Percentiles rank a stretch among this genome's conserved stretches.
phyloP scores from a whole-genome alignment of 2,329 filamentous ascomycete genomes.

The Cladophialophora chaetospira region DNA sequence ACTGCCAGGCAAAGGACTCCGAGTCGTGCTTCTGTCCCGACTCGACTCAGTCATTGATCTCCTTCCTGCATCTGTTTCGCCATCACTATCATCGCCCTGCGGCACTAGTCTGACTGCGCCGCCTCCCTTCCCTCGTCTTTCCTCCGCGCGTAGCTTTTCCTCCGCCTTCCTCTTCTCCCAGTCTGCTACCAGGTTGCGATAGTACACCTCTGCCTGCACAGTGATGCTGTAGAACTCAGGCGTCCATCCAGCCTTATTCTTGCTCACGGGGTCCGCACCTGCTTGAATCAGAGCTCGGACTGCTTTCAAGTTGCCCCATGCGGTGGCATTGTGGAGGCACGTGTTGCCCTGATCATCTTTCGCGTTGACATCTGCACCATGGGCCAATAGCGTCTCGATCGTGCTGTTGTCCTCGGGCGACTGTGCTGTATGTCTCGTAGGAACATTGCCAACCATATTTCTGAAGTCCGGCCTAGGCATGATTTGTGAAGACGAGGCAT shows the following conservation, averaged over 20 bases:
- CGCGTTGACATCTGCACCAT: constrained; percentile 49
- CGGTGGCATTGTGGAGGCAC: constrained; percentile 81
- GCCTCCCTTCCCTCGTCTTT: constrained; percentile 26
- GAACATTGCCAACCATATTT: constrained; percentile 19
- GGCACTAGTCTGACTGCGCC: constrained; percentile 28
- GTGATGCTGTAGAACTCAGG: constrained; percentile 81
- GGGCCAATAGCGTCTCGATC: constrained; percentile 36
- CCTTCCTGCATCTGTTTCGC: constrained; percentile 11
- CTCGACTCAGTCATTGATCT: constrained; percentile 5
- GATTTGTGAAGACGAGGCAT: constrained; percentile 39
- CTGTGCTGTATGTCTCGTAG: constrained; percentile 28
- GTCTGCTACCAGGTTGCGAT: constrained; percentile 74
- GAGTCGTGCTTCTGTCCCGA: constrained; percentile 13
- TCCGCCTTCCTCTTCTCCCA: constrained; percentile 63
- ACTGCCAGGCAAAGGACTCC: constrained; percentile 1
- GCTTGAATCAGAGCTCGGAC: constrained; percentile 75
- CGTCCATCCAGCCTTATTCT: constrained; percentile 78
- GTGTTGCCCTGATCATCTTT: constrained; percentile 78
- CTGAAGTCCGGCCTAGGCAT: constrained; percentile 16
- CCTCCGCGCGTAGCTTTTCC: constrained; percentile 31
- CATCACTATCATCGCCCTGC: constrained; percentile 26
- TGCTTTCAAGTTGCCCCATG: constrained; percentile 76
- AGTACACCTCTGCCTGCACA: constrained; percentile 80
- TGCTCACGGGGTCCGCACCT: constrained; percentile 71
- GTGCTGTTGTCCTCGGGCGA: constrained; percentile 35